Evolutionary conservation across 1,284 basidiomycete species (phyloP).

Genomic region (Crucibulum parvulum): DNA sequence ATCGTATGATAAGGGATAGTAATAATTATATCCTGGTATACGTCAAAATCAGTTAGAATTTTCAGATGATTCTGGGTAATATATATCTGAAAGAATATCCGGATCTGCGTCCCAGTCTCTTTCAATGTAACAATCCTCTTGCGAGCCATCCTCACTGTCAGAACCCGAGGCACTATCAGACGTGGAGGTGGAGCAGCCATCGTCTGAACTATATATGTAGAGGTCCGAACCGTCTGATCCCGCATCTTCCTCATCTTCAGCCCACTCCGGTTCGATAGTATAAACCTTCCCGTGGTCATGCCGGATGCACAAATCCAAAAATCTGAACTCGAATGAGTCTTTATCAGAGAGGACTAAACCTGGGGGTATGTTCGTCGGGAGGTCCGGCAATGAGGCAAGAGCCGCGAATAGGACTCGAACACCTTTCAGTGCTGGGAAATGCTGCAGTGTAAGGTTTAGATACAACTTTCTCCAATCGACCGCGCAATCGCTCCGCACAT

Average conservation of each 20-base stretch:
- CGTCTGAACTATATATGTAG: background rate
- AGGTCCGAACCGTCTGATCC: background rate
- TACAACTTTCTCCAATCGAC: background rate
- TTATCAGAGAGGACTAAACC: background rate
- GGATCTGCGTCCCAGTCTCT: background rate
- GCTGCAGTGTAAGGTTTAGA: background rate
- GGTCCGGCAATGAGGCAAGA: background rate
- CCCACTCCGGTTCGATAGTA: background rate
- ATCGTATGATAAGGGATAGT: no score
- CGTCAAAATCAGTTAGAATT: no score
- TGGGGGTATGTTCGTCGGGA: background rate
- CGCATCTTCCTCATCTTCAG: constrained; percentile 1
- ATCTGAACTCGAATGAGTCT: background rate
- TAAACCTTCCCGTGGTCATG: background rate
- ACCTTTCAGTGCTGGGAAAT: background rate
- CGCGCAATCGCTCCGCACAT: background rate
- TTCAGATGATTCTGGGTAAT: no score
- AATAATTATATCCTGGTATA: no score
- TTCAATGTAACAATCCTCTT: background rate
- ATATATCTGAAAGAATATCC: background rate
- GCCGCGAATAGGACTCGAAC: background rate
- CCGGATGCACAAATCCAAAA: background rate
- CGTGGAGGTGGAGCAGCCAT: background rate
- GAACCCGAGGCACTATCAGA: background rate
- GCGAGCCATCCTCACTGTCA: background rate